Percentiles rank a stretch among this genome's conserved stretches.
phyloP scores from a whole-genome alignment of 176 grass and related monocot genomes.

The Thinopyrum elongatum region DNA sequence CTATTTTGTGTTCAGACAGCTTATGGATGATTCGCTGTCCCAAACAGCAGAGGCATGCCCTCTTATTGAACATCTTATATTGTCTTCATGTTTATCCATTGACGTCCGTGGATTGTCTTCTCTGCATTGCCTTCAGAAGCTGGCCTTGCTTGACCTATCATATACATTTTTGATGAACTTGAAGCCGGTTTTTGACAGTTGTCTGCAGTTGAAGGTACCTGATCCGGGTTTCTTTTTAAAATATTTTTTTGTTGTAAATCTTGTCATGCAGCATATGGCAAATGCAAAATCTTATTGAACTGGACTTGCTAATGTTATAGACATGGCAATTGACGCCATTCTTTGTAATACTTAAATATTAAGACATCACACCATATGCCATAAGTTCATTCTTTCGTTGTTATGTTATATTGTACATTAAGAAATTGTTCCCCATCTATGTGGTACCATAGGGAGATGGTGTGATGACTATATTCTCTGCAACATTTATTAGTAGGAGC shows the following conservation, averaged over 20 bases:
- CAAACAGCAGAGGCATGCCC: constrained; percentile 58
- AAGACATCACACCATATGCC: neutral
- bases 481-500: constrained; percentile 1
- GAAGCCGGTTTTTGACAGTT: constrained; percentile 85
- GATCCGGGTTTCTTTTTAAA: neutral
- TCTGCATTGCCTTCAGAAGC: constrained; percentile 63
- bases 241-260: neutral
- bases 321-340: neutral
- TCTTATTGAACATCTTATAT: constrained; percentile 66
- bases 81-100: constrained; percentile 82
- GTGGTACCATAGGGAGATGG: neutral
- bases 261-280: neutral
- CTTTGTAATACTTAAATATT: neutral
- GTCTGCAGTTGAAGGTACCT: constrained; percentile 69
- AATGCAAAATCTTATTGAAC: neutral
- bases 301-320: neutral
- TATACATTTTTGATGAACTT: constrained; percentile 95
- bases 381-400: neutral
- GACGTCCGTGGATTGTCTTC: constrained; percentile 71
- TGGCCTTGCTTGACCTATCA: constrained; percentile 89
- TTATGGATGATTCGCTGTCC: constrained; percentile 81
- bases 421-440: neutral
- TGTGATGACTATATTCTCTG: neutral
- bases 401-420: neutral
- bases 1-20: constrained; percentile 59